Evolutionary conservation across 73 alveolate species (phyloP), one percentile per base, ranked within the genome.

Genomic region (Blepharisma stoltei): DNA sequence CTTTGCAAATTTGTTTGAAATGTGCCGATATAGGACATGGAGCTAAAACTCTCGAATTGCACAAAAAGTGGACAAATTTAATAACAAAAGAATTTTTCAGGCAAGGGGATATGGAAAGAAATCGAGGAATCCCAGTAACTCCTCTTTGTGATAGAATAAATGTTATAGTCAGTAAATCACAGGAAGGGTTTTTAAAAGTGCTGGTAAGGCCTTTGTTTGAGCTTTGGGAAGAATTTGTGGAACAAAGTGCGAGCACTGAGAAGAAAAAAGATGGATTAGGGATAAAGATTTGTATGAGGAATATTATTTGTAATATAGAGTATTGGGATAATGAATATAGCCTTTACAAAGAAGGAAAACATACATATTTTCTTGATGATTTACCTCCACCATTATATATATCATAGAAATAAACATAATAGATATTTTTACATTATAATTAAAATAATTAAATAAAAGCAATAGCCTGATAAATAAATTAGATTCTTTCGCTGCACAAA

Each of bases 21-120:
- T 38, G 67, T 4, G 79, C 88, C 14, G 89, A 82, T 82, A 82
- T 82, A 21, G 76, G 79, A 25, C 82, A 82, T 80, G 82, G 82
- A 21, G 73, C 88, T 45, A 82, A 75, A 54, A 23, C 20, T 8
- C 65, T 82, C 25, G 82, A 78, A 0, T 20, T 82, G 2, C 84
- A 82, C 71, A 77, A 20, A 45, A 82, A 46, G 54, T 82, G 89
- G 89, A 80, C 89, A n/a, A 75, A 75, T 38, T 76, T 73, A 41
- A 76, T 82, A 6, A 80, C 87, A 1, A 47, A 37, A 23, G 89
- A 82, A 73, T 82, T 82, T 82, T 82, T 54, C 37, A 80, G 52
- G n/a, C 83, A 82, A 54, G 89, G 89, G 6, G 85, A 82, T 41
- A 48, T 45, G 60, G 89, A 82, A 53, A 77, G 71, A 67, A 9